These are phyloP conservation scores for Russula ochroleuca DNA, from an alignment of 768 basidiomycete species.

Conservation along the genomic window DNA sequence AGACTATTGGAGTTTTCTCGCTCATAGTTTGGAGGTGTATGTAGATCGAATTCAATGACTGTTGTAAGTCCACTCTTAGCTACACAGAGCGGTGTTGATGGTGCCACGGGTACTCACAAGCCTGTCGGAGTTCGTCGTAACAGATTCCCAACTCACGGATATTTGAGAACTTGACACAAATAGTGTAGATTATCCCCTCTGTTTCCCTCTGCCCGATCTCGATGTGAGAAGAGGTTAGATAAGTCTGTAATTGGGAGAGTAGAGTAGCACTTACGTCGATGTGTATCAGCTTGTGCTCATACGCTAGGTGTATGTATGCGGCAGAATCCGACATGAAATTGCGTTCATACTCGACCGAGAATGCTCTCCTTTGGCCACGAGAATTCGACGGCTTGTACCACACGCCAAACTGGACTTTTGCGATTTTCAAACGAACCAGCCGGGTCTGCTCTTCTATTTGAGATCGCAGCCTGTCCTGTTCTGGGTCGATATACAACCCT, in stretches of 20 bases:
- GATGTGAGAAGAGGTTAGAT: no score
- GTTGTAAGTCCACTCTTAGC: background rate
- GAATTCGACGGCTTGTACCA: background rate
- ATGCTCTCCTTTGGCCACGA: background rate
- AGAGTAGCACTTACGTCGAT: background rate
- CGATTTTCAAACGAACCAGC: background rate
- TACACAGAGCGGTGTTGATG: background rate
- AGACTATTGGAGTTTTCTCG: background rate
- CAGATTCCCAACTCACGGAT: background rate
- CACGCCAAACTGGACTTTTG: background rate
- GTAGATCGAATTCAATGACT: background rate
- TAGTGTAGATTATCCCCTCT: background rate
- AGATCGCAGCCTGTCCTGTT: background rate
- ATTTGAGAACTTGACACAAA: background rate
- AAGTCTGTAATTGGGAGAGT: no score
- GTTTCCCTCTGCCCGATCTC: background rate
- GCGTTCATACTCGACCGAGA: background rate
- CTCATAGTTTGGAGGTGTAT: background rate
- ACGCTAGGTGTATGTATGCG: background rate
- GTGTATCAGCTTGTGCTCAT: background rate
- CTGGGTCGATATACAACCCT: conserved; percentile 23
- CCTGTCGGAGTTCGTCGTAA: background rate
- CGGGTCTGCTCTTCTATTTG: background rate
- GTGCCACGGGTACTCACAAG: background rate
- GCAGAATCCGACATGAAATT: background rate